phyloP scores from a whole-genome alignment of 106 monocot species.

The Cymbidium sinense region DNA sequence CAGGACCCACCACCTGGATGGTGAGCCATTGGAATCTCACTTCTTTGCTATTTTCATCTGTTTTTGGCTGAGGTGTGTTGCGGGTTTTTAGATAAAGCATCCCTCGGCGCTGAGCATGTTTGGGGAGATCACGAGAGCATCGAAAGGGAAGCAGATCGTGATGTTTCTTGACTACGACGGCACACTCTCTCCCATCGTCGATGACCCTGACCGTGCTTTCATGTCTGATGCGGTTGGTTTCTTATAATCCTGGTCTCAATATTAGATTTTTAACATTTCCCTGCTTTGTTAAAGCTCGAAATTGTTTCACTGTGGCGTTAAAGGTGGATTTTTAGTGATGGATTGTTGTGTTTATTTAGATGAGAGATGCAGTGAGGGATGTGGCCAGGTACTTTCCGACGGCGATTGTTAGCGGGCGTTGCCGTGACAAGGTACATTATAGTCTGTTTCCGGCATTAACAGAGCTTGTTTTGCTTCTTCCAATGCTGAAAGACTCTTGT shows the following conservation, averaged over 20 bases:
- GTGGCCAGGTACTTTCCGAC: conserved; percentile 67
- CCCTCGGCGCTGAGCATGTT: conserved; percentile 69
- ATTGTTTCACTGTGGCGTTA: too few relatives aligned
- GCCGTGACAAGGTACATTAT: conserved; percentile 68
- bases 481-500: neutral
- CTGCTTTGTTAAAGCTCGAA: neutral
- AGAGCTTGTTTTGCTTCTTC: neutral
- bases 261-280: neutral
- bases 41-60: neutral
- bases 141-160: conserved; percentile 60
- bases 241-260: neutral
- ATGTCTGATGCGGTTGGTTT: conserved; percentile 71
- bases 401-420: conserved; percentile 73
- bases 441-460: neutral
- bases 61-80: neutral
- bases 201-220: conserved; percentile 74
- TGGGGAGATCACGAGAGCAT: conserved; percentile 42
- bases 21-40: conserved; percentile 15
- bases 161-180: conserved; percentile 94
- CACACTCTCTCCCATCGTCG: conserved; percentile 82
- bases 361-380: conserved; percentile 59
- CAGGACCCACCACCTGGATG: conserved; percentile 22
- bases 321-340: neutral
- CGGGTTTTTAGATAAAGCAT: conserved; percentile 20
- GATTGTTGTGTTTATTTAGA: conserved; percentile 23